These are phyloP conservation scores for Pseudocercospora fijiensis DNA, from an alignment of 2,329 filamentous ascomycete species.

Conservation along the genomic window DNA sequence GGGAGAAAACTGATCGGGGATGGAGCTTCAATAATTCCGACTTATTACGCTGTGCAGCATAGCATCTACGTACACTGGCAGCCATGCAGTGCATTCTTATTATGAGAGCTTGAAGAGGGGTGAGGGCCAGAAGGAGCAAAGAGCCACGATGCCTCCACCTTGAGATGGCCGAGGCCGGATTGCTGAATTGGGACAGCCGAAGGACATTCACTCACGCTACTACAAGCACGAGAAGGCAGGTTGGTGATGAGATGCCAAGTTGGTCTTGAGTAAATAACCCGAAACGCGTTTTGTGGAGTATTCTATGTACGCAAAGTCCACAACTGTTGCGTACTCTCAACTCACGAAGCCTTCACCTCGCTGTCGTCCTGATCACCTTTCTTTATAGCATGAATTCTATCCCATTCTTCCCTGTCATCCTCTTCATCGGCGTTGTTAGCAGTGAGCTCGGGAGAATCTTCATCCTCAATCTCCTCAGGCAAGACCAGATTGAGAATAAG, in stretches of 20 bases:
- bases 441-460: conserved; percentile 46
- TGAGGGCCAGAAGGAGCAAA: conserved; percentile 13
- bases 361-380: not conserved
- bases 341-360: not conserved
- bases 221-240: not conserved
- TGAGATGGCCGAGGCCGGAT: not conserved
- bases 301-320: too few relatives aligned
- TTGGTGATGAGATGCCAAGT: not conserved
- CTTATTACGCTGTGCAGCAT: not conserved
- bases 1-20: not conserved
- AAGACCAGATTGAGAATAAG: conserved; percentile 72
- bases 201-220: not conserved
- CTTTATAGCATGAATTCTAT: conserved; percentile 29
- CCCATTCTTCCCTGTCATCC: conserved; percentile 45
- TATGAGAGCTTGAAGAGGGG: conserved; percentile 12
- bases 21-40: not conserved
- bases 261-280: not conserved
- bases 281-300: not conserved
- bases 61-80: not conserved
- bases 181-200: conserved; percentile 14
- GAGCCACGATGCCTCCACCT: conserved; percentile 2
- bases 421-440: conserved; percentile 43
- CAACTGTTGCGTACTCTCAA: too few relatives aligned
- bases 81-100: conserved; percentile 1
- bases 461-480: conserved; percentile 72